Conservation (phyloP, 2,329 filamentous ascomycete genomes). For the Aspergillus piperis region DNA sequence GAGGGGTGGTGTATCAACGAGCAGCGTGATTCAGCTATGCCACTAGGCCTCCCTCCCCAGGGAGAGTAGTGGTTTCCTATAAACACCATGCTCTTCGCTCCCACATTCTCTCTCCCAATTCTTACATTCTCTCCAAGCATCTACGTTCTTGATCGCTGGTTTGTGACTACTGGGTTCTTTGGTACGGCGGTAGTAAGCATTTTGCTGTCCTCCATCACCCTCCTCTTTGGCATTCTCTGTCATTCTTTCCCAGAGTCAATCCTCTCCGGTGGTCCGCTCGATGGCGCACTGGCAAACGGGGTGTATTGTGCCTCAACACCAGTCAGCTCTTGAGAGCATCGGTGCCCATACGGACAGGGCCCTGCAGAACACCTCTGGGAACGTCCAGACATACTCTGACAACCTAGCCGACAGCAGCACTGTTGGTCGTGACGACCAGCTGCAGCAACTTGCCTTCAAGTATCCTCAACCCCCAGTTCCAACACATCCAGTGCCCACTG, state of each 20-base stretch:
- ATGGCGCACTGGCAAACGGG: constrained; percentile 47
- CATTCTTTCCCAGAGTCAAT: constrained; percentile 43
- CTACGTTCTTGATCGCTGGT: constrained; percentile 41
- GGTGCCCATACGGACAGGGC: constrained; percentile 40
- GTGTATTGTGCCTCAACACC: constrained; percentile 41
- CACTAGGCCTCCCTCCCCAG: constrained; percentile 33
- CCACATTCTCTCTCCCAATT: constrained; percentile 47
- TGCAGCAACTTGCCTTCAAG: constrained; percentile 39
- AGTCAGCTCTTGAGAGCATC: constrained; percentile 37
- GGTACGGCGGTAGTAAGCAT: constrained; percentile 41
- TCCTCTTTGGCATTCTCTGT: constrained; percentile 42
- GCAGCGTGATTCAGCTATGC: constrained; percentile 39
- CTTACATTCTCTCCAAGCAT: constrained; percentile 46
- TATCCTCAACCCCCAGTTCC: constrained; percentile 35
- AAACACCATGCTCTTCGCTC: constrained; percentile 46
- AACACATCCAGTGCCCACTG: constrained; percentile 29
- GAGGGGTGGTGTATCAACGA: constrained; percentile 39
- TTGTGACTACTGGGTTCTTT: constrained; percentile 41
- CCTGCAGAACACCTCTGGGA: constrained; percentile 47
- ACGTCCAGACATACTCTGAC: constrained; percentile 45
- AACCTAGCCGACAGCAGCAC: constrained; percentile 31
- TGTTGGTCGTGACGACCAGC: constrained; percentile 35
- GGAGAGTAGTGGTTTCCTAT: constrained; percentile 38
- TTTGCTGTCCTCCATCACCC: constrained; percentile 33
- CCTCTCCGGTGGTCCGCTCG: constrained; percentile 33